Base-by-base conservation (phyloP, 2,329 filamentous ascomycete genomes). In the Rhynchosporium agropyri region DNA sequence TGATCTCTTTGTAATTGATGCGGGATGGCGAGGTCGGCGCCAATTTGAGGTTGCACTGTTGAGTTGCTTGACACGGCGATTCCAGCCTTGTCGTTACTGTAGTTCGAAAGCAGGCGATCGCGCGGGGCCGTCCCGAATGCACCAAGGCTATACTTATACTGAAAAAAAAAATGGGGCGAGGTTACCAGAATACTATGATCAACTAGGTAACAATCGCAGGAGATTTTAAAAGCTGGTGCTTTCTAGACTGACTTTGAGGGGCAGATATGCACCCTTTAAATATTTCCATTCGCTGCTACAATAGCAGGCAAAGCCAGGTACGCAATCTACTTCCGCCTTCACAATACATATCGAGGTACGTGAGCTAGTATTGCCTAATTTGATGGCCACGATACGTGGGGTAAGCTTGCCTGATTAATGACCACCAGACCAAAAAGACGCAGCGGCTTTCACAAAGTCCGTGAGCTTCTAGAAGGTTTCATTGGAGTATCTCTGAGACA, bases 81-180 rank as follows among this genome's bases (percentile, higher is more conserved):
- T 58, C 40, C 59, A 64, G 65, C 62, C 62, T 66, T 62, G 63
- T 43, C n/a, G 38, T 29, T 12, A n/a, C 5, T 20, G 5, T 31
- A 12, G 36, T 43, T 4, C 8, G 7, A 9, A 54, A 46, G 42
- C 36, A 6, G 20, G 36, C 29, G 43, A 29, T 31, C 13, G 53
- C 42, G 28, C 20, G 20, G 20, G 20, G 20, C 20, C 20, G 20
- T 20, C 20, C 20, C 20, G 20, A 20, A 20, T 36, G 33, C 6
- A 36, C 33, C 33, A 36, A 36, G 33, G 33, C 33, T 36, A 36
- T 10, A 36, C 33, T 20, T 20, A 20, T 20, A 20, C 20, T 20
- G 33, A 36, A 36, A 36, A 36, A 36, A 10, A 36, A 2, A 36
- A 36, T 36, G 33, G 9, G 9, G 33, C 9, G 33, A 36, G 1